A percentile compares a stretch with the other conserved stretches of the same genome.
Evolutionary conservation across 306 rosid genomes (phyloP).

Genomic region (Vigna hirtella): DNA sequence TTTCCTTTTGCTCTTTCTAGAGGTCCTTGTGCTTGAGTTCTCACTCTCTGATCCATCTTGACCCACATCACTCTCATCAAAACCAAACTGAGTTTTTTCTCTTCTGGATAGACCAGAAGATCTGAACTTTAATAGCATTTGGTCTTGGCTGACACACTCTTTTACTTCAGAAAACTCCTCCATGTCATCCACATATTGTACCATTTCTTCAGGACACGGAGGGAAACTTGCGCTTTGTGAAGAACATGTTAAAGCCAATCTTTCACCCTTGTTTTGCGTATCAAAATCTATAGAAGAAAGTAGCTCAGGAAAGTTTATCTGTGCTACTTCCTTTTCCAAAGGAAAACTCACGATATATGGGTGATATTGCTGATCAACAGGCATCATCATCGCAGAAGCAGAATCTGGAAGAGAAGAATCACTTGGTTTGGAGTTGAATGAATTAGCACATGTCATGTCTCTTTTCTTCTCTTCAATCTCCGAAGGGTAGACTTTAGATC

Average conservation of each 20-base stretch:
- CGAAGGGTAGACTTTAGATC: constrained; percentile 47
- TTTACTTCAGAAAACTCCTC: constrained; percentile 52
- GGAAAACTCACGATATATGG: constrained; percentile 41
- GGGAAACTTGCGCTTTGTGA: constrained; percentile 46
- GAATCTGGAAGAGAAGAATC: constrained; percentile 38
- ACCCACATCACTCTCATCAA: constrained; percentile 30
- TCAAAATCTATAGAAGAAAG: constrained; percentile 19
- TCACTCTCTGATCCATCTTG: constrained; percentile 48
- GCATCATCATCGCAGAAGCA: constrained; percentile 40
- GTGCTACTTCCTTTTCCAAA: constrained; percentile 31
- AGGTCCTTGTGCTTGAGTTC: constrained; percentile 48
- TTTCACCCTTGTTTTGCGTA: constrained; percentile 36
- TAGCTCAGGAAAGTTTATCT: constrained; percentile 24
- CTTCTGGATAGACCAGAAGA: constrained; percentile 34
- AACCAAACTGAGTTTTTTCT: constrained; percentile 23
- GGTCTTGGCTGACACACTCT: constrained; percentile 54
- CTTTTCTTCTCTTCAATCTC: constrained; percentile 45
- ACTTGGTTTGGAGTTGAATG: constrained; percentile 32
- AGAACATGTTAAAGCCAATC: constrained; percentile 40
- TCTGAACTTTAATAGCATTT: constrained; percentile 65
- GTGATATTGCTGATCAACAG: constrained; percentile 46
- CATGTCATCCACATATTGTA: constrained; percentile 60
- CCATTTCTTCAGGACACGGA: constrained; percentile 42
- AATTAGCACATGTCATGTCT: constrained; percentile 37
- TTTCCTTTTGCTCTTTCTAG: constrained; percentile 44